These are phyloP conservation scores for Boletales sp. DNA, from an alignment of 768 basidiomycete genomes.

Conservation along the genomic window DNA sequence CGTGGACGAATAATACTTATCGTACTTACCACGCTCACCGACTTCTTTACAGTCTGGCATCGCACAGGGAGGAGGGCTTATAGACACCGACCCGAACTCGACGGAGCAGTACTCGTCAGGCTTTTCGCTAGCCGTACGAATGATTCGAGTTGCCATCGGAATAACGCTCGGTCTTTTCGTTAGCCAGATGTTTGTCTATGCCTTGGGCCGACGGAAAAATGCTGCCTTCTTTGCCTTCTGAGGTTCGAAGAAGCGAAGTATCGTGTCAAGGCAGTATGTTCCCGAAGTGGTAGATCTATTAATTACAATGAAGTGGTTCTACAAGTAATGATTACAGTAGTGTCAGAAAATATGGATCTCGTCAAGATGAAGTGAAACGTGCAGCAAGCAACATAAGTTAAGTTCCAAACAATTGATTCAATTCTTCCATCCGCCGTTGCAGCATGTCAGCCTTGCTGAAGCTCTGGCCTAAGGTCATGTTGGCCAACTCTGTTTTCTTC, in stretches of 20 bases:
- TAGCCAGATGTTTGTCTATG: constrained; percentile 72
- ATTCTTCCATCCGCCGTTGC: constrained; percentile 84
- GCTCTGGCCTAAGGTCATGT: constrained; percentile 86
- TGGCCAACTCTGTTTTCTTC: constrained; percentile 92
- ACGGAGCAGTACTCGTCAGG: constrained; percentile 65
- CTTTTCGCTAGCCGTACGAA: constrained; percentile 74
- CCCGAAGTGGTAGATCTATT: constrained; percentile 18
- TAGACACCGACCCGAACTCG: constrained; percentile 49
- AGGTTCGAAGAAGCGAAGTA: constrained; percentile 11
- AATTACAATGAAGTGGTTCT: constrained; percentile 30
- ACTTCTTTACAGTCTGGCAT: constrained; percentile 57
- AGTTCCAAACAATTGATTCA: constrained; percentile 67
- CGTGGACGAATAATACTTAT: constrained; percentile 25
- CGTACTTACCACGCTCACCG: constrained; percentile 11
- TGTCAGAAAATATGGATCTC: constrained; percentile 17
- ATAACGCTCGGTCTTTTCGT: constrained; percentile 83
- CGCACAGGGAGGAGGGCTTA: constrained; percentile 68
- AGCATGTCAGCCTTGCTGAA: constrained; percentile 86
- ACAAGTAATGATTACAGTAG: constrained; percentile 30
- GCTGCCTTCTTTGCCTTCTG: constrained; percentile 74
- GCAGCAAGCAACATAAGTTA: constrained; percentile 25
- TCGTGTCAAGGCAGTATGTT: not conserved
- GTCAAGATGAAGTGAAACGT: constrained; percentile 13
- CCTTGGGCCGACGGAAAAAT: constrained; percentile 70
- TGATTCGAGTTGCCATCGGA: constrained; percentile 82